A percentile compares a stretch with the other conserved stretches of the same genome.
Conservation (phyloP, 2,329 filamentous ascomycete genomes). For the Curvularia sp. region DNA sequence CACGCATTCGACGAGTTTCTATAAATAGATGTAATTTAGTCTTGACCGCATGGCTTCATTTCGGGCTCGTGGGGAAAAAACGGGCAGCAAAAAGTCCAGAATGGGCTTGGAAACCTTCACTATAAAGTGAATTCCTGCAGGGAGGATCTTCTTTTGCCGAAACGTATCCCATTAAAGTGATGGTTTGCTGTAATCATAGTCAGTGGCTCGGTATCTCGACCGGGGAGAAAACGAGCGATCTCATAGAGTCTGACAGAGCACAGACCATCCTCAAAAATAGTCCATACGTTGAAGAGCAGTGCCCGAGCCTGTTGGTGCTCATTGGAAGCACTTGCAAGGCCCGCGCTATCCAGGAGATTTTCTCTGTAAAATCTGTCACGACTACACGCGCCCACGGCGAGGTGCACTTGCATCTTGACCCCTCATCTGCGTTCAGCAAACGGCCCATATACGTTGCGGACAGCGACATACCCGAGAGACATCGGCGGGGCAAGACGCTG, state of each 20-base stretch:
- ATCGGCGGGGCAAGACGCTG: slow-evolving; percentile 2
- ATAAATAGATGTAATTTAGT: slow-evolving; percentile 11
- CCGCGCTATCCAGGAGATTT: slow-evolving; percentile 1
- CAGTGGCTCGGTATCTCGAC: slow-evolving; percentile 8
- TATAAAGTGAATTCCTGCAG: slow-evolving; percentile 5
- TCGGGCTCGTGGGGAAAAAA: slow-evolving; percentile 7
- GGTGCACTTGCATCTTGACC: slow-evolving; percentile 3
- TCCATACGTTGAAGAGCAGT: slow-evolving; percentile 6
- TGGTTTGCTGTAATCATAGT: slow-evolving; percentile 9
- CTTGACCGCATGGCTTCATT: slow-evolving; percentile 5
- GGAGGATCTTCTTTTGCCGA: background rate
- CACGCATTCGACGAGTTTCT: background rate
- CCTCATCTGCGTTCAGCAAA: slow-evolving; percentile 3
- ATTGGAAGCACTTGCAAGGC: slow-evolving; percentile 8
- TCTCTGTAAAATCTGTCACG: slow-evolving; percentile 1
- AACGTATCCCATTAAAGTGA: slow-evolving; percentile 1
- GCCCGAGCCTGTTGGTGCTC: slow-evolving; percentile 2
- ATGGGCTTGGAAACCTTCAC: slow-evolving; percentile 2
- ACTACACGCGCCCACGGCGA: slow-evolving; percentile 1
- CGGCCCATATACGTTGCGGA: slow-evolving; percentile 5
- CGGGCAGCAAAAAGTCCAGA: slow-evolving; percentile 4
- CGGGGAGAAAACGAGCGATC: slow-evolving; percentile 4
- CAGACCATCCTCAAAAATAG: slow-evolving; percentile 4
- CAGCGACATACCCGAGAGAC: slow-evolving; percentile 3
- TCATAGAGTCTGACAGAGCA: slow-evolving; percentile 8